Percentiles rank a stretch among this genome's conserved stretches.
phyloP scores from a whole-genome alignment of 176 grass and related monocot species.

The Poa annua region DNA sequence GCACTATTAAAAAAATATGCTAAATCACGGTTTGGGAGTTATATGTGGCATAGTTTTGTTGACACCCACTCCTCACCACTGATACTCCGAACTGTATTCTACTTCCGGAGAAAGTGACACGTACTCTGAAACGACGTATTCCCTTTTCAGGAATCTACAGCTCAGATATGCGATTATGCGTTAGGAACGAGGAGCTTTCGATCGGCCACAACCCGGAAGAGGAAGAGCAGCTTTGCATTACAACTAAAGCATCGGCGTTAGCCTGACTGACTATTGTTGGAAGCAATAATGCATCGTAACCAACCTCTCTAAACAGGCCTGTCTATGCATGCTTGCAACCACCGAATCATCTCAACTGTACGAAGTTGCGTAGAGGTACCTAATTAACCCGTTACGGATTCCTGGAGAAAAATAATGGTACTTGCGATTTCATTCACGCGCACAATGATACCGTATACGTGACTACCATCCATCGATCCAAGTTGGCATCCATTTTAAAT shows the following conservation, averaged over 20 bases:
- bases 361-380: background rate
- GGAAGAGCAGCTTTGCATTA: background rate
- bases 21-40: constrained; percentile 14
- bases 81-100: constrained; percentile 1
- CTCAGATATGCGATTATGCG: background rate
- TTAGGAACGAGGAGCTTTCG: background rate
- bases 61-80: background rate
- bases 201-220: too few species aligned
- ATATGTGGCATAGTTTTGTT: constrained; percentile 3
- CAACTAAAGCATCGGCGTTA: constrained; percentile 19
- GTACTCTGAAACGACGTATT: background rate
- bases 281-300: constrained; percentile 4
- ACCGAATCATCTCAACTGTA: background rate
- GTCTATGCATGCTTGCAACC: background rate
- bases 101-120: background rate
- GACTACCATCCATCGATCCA: background rate
- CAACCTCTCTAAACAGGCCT: constrained; percentile 17
- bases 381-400: constrained; percentile 27
- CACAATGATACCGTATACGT: background rate
- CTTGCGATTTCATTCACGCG: background rate
- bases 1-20: constrained; percentile 9
- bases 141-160: background rate
- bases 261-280: constrained; percentile 25
- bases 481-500: background rate
- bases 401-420: background rate